Conservation (phyloP, 2,329 filamentous ascomycete species). For the Xylaria sp. region DNA sequence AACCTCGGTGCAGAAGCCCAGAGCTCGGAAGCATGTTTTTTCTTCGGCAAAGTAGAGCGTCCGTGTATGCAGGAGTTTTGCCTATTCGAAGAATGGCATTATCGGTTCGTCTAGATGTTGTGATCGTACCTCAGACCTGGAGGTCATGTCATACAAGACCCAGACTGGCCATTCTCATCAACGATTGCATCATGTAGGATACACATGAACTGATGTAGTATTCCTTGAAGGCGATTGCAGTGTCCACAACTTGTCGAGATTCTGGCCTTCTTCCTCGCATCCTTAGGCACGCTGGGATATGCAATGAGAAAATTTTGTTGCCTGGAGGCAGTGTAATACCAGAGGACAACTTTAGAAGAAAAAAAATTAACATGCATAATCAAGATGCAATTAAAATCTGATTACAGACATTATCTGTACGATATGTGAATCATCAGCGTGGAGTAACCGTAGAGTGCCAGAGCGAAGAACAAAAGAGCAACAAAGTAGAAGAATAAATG, state of each 20-base stretch:
- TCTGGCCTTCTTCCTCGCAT: conserved; percentile 13
- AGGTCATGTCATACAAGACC: neutral
- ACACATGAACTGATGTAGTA: neutral
- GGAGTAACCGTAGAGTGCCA: neutral
- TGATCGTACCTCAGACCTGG: neutral
- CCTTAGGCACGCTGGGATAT: neutral
- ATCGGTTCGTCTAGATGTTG: neutral
- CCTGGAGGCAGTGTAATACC: conserved; percentile 13
- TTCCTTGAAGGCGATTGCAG: neutral
- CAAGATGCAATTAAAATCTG: neutral
- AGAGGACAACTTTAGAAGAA: conserved; percentile 5
- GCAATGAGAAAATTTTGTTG: conserved; percentile 14
- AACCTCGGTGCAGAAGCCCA: neutral
- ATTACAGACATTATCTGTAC: neutral
- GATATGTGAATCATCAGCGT: neutral
- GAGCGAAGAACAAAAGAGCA: no score
- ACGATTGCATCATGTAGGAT: neutral
- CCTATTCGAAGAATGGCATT: neutral
- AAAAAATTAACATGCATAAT: conserved; percentile 1
- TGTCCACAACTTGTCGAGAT: neutral
- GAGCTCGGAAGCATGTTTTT: neutral
- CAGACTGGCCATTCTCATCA: no score
- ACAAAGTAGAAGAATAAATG: neutral
- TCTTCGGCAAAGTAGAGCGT: neutral
- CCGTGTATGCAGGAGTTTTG: neutral